Conservation (phyloP, 192 early-diverging fungal genomes). For the Dissophora globulifera region DNA sequence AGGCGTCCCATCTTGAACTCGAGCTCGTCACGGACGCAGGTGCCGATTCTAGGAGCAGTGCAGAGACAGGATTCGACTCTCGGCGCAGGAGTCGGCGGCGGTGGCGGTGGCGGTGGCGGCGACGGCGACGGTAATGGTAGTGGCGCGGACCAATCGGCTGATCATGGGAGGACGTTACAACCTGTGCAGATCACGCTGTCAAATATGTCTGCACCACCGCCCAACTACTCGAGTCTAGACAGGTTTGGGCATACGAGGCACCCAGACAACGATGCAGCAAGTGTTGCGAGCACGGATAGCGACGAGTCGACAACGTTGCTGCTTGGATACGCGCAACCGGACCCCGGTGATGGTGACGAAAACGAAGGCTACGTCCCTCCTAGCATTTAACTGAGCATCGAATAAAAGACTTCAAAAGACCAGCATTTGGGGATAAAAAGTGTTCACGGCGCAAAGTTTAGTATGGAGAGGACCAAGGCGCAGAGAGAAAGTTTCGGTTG, state of each 20-base stretch:
- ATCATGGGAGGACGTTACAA: background rate
- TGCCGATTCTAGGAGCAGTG: background rate
- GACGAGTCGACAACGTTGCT: slow-evolving; percentile 17
- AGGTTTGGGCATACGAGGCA: slow-evolving; percentile 4
- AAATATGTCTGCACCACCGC: slow-evolving; percentile 52
- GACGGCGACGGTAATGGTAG: background rate
- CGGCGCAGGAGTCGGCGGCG: background rate
- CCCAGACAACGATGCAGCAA: slow-evolving; percentile 4
- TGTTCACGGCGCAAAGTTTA: no score
- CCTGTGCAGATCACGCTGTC: slow-evolving; percentile 35
- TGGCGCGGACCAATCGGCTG: background rate
- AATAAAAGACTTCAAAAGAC: no score
- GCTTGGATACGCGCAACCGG: slow-evolving; percentile 5
- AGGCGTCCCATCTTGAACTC: slow-evolving; percentile 20
- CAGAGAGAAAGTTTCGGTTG: no score
- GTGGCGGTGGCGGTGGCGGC: background rate
- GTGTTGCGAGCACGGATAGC: slow-evolving; percentile 17
- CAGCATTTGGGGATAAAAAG: no score
- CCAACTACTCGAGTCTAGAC: slow-evolving; percentile 54
- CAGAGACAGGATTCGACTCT: background rate
- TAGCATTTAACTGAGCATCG: no score
- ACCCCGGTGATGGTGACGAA: background rate
- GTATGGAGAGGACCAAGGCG: no score
- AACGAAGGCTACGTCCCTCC: background rate
- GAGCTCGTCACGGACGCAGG: slow-evolving; percentile 4